Evolutionary conservation across 495 filamentous ascomycete genomes (phyloP), one percentile per base, ranked within the genome.

Genomic region (Aspergillus incahuasiensis): DNA sequence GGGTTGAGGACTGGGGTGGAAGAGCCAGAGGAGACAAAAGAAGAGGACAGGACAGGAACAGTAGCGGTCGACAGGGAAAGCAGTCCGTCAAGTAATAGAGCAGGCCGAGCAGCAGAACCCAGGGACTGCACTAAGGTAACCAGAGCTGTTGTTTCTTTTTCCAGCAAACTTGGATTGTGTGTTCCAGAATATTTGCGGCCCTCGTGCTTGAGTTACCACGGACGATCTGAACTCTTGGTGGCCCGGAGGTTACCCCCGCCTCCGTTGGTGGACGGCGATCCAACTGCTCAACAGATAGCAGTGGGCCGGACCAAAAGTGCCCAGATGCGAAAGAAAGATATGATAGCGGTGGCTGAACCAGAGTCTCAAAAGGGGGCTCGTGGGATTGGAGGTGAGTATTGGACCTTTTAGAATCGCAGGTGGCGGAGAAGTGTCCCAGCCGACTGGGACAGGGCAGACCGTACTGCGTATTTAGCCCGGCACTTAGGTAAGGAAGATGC

Each of bases 201-300:
- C 41, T 60, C 53, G 52, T 45, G 55, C 18, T 42, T 42, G 48
- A 48, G 49, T 51, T 49, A 59, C 57, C 57, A 59, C 52, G 52
- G 32, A 15, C 32, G 32, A 35, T 35, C 32, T 43, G 21, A 46
- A 46, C 6, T 25, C 46, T 41, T 51, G 52, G n/a, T 55, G 57
- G 57, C 44, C 46, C 57, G 51, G 47, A 24, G 12, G 19, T 40
- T 48, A 35, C 48, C 58, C 52, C 53, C 58, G 58, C 58, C 58
- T 54, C 50, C 41, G 43, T 35, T 9, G 12, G 32, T 30, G 28
- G 28, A 5, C 9, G 28, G 5, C 28, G 28, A 30, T 30, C 38
- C 38, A 40, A 18, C 35, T 13, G 16, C 35, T n/a, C n/a, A n/a
- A 12, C 35, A 5, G 35, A 12, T 12, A 5, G 35, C 3, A 40